Evolutionary conservation across 352 stramenopile species (phyloP).

Genomic region (Globisporangium spiculum): DNA sequence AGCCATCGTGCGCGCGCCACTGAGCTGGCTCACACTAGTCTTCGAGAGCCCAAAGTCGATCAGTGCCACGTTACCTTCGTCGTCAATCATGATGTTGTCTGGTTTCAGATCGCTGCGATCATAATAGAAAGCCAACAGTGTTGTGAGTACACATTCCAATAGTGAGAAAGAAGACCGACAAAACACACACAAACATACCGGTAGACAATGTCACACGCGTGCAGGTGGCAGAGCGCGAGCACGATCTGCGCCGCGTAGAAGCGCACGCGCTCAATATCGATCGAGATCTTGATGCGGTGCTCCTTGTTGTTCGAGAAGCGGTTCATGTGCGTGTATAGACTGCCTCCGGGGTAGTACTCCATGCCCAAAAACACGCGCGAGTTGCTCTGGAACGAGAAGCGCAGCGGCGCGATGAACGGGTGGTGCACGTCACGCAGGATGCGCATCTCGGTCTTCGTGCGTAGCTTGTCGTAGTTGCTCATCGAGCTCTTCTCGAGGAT

Average conservation of each 20-base stretch:
- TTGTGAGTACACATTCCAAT: neutral
- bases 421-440: slow-evolving; percentile 90
- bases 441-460: slow-evolving; percentile 90
- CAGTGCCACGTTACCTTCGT: slow-evolving; percentile 91
- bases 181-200: slow-evolving; percentile 25
- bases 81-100: slow-evolving; percentile 95
- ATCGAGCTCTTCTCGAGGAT: slow-evolving; percentile 91
- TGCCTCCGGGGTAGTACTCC: slow-evolving; percentile 84
- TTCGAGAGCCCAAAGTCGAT: slow-evolving; percentile 95
- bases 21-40: slow-evolving; percentile 86
- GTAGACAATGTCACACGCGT: slow-evolving; percentile 94
- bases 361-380: slow-evolving; percentile 81
- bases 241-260: slow-evolving; percentile 93
- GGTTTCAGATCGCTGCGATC: slow-evolving; percentile 88
- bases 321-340: slow-evolving; percentile 90
- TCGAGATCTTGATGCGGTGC: slow-evolving; percentile 82
- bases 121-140: neutral
- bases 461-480: slow-evolving; percentile 90
- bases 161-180: neutral
- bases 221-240: slow-evolving; percentile 87
- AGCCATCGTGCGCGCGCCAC: slow-evolving; percentile 80
- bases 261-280: slow-evolving; percentile 73
- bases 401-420: slow-evolving; percentile 91
- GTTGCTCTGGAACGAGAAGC: slow-evolving; percentile 84
- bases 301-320: slow-evolving; percentile 90